Conservation (phyloP, 352 stramenopile species). For the Pythium brassicae region DNA sequence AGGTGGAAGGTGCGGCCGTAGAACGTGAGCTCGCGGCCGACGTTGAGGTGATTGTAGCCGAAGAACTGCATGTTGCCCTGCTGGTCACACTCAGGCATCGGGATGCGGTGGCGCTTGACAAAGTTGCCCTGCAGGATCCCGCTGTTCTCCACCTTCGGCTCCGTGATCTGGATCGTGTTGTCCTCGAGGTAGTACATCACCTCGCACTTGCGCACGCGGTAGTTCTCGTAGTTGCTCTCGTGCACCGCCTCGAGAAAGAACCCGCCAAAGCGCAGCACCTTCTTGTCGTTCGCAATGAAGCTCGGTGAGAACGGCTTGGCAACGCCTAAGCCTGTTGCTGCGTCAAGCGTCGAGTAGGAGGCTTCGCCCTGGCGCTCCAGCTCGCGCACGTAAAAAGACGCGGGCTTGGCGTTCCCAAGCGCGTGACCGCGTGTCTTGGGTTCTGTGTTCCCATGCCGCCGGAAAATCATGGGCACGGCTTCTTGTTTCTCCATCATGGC, state of each 20-base stretch:
- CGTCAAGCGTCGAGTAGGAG: slow-evolving; percentile 41
- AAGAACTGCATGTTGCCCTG: slow-evolving; percentile 73
- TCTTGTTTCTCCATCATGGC: slow-evolving; percentile 67
- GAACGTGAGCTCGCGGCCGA: slow-evolving; percentile 69
- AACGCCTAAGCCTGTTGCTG: slow-evolving; percentile 23
- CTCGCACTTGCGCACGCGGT: slow-evolving; percentile 70
- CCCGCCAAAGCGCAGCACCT: slow-evolving; percentile 81
- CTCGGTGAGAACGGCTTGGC: slow-evolving; percentile 50
- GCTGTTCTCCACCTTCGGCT: slow-evolving; percentile 87
- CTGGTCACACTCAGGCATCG: slow-evolving; percentile 73
- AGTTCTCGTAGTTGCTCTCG: slow-evolving; percentile 86
- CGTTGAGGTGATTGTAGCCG: slow-evolving; percentile 47
- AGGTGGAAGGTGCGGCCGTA: slow-evolving; percentile 81
- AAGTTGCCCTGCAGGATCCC: slow-evolving; percentile 88
- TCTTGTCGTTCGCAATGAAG: slow-evolving; percentile 79
- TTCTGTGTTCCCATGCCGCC: slow-evolving; percentile 66
- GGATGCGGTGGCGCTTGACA: slow-evolving; percentile 79
- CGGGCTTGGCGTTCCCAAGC: slow-evolving; percentile 57
- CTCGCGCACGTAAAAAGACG: slow-evolving; percentile 69
- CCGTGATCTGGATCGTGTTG: slow-evolving; percentile 84
- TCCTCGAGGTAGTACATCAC: slow-evolving; percentile 87
- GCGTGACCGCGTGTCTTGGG: slow-evolving; percentile 61
- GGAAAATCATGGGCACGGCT: slow-evolving; percentile 78
- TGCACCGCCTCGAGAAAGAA: slow-evolving; percentile 88
- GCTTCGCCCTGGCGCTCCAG: slow-evolving; percentile 49